Base-by-base conservation (phyloP, 108 stramenopile species). In the Fragilariopsis cylindrus region DNA sequence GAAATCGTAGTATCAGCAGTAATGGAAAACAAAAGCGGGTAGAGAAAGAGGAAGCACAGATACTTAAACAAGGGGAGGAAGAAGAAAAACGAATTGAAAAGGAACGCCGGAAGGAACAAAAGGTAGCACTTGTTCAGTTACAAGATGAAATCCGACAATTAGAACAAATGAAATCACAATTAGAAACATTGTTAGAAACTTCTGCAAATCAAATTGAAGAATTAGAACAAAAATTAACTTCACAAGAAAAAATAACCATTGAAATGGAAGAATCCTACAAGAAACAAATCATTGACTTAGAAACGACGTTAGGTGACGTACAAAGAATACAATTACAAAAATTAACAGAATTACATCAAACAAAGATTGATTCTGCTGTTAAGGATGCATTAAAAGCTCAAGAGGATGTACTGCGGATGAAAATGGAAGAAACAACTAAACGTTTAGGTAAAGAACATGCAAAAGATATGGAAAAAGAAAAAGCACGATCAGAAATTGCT, bases 341-440 rank as follows among this genome's bases (percentile, higher is more conserved):
- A 39, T 45, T 78, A 6, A 45, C 52, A 7, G 62, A 13, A 13
- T 12, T 68, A 19, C 16, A 71, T 21, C 71, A 78, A 44, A 47
- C 68, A 49, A 49, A 66, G 16, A 55, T 79, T 30, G 65, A 46
- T 43, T 57, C 72, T 46, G 79, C 83, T 9, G 75, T 71, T 2
- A 16, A 77, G 46, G 65, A 48, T 16, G 79, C 80, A 2, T 56
- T 72, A 2, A 45, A 69, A 48, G 72, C 73, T 63, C 76, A 79
- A 15, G 44, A 71, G 57, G 5, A 42, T n/a, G 58, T 73, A 53
- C 46, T 84, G 6, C 73, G 66, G 46, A 56, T 13, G 43, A 62
- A 21, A 19, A 66, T 84, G n/a, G 52, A 66, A 13, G 65, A 76
- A 50, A 48, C 71, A 7, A 73, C 70, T 1, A 16, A 73, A 52